phyloP scores from a whole-genome alignment of 148 eudicot genomes.

The Diospyros lotus region DNA sequence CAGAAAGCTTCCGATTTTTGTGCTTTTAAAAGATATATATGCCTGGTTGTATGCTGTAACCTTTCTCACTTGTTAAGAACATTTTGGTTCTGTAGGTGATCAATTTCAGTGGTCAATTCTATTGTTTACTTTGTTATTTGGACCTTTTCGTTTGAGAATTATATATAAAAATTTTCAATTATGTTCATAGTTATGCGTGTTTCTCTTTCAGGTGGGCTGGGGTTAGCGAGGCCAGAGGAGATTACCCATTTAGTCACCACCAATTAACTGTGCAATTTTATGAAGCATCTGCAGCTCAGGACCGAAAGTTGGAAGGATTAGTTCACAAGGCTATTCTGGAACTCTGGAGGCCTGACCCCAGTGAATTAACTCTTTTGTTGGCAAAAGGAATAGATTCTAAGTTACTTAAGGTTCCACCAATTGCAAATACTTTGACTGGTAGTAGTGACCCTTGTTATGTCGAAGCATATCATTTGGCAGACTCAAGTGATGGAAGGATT shows the following conservation, averaged over 20 bases:
- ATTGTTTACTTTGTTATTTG: background rate
- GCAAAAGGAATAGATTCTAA: constrained; percentile 64
- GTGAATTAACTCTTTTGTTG: constrained; percentile 72
- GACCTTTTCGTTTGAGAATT: background rate
- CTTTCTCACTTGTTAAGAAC: background rate
- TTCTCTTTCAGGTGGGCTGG: constrained; percentile 84
- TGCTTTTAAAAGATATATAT: no score
- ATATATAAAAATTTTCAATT: background rate
- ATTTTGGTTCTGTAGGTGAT: constrained; percentile 5
- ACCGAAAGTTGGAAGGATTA: constrained; percentile 88
- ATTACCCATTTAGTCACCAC: constrained; percentile 98
- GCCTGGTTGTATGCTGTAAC: background rate
- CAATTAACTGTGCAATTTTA: constrained; percentile 94
- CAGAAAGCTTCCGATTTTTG: no score
- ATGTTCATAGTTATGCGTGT: background rate
- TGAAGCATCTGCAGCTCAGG: constrained; percentile 95
- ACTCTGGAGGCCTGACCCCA: constrained; percentile 97
- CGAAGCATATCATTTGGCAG: constrained; percentile 95
- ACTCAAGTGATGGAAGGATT: constrained; percentile 91
- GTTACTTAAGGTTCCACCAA: constrained; percentile 77
- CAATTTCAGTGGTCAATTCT: background rate
- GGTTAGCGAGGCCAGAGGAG: constrained; percentile 83
- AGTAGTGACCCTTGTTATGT: constrained; percentile 98
- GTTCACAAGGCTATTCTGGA: constrained; percentile 95
- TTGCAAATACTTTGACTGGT: constrained; percentile 74